A percentile compares a stretch with the other conserved stretches of the same genome.
Conservation (phyloP, 306 rosid genomes). For the Comarum palustre region DNA sequence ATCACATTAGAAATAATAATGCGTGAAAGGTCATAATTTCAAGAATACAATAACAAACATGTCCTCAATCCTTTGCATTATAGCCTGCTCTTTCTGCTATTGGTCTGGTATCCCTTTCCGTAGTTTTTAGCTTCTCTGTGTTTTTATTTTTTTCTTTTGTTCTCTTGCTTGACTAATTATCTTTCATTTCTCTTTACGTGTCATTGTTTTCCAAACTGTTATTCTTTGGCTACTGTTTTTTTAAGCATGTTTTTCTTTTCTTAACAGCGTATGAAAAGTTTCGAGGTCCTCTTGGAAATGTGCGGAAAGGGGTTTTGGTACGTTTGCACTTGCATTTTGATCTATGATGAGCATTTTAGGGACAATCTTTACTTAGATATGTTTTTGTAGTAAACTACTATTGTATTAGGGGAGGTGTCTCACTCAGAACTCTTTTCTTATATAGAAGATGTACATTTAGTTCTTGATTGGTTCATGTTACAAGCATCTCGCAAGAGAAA, state of each 20-base stretch:
- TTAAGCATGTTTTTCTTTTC: constrained; percentile 12
- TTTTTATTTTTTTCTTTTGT: neutral
- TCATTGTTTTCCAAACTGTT: neutral
- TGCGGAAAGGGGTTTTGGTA: constrained; percentile 98
- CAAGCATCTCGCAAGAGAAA: neutral
- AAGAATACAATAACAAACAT: too few relatives aligned
- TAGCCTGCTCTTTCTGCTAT: too few relatives aligned
- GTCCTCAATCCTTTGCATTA: too few relatives aligned
- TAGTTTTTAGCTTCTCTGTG: too few relatives aligned
- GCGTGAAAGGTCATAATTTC: too few relatives aligned
- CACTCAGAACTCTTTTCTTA: neutral
- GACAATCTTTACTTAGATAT: neutral
- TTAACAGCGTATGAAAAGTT: constrained; percentile 72
- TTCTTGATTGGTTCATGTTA: neutral
- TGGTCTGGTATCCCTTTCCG: too few relatives aligned
- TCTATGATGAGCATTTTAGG: constrained; percentile 2
- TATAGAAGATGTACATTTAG: neutral
- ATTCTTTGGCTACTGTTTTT: neutral
- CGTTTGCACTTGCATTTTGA: constrained; percentile 27
- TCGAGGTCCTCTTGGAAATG: constrained; percentile 93
- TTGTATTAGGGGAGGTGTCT: neutral
- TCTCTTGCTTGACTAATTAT: neutral
- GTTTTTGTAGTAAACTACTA: neutral
- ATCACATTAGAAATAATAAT: too few relatives aligned
- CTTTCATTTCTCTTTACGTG: neutral